Evolutionary conservation across 495 filamentous ascomycete genomes (phyloP).

Genomic region (Penicillium simplicissimum): DNA sequence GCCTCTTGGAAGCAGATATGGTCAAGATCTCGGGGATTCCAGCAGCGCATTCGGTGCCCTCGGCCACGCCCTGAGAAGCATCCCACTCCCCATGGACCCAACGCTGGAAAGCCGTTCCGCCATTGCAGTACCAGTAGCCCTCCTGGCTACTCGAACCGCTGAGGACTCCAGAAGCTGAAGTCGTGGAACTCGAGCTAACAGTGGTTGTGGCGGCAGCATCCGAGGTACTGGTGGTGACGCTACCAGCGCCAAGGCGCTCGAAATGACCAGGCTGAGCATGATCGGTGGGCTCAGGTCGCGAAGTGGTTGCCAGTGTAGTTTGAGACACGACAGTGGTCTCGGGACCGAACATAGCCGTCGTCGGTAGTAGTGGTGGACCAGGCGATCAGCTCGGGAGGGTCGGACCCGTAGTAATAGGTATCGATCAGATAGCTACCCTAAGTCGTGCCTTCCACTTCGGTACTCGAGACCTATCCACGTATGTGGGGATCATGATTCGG

Average conservation of each 20-base stretch:
- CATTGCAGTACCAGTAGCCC: constrained; percentile 59
- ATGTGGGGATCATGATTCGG: neutral
- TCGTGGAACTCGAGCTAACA: neutral
- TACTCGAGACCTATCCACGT: neutral
- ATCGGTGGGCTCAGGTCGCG: neutral
- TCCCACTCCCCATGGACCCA: constrained; percentile 60
- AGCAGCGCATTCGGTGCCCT: constrained; percentile 51
- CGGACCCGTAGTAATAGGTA: neutral
- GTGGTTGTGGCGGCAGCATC: neutral
- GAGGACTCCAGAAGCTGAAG: constrained; percentile 18
- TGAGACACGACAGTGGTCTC: constrained; percentile 8
- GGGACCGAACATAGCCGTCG: neutral
- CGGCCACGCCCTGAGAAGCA: constrained; percentile 44
- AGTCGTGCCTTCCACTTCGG: neutral
- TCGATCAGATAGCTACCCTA: neutral
- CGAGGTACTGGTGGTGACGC: neutral
- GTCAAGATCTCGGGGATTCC: constrained; percentile 45
- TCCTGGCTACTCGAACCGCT: constrained; percentile 51
- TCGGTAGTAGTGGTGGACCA: neutral
- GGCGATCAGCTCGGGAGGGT: neutral
- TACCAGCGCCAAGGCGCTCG: neutral
- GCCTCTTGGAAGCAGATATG: constrained; percentile 17
- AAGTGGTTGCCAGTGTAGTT: neutral
- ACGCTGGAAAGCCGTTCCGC: constrained; percentile 55
- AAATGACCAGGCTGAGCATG: neutral